Evolutionary conservation across 129 eudicot species (phyloP), one percentile per base, ranked within the genome.

Genomic region (Artemisia argyi): DNA sequence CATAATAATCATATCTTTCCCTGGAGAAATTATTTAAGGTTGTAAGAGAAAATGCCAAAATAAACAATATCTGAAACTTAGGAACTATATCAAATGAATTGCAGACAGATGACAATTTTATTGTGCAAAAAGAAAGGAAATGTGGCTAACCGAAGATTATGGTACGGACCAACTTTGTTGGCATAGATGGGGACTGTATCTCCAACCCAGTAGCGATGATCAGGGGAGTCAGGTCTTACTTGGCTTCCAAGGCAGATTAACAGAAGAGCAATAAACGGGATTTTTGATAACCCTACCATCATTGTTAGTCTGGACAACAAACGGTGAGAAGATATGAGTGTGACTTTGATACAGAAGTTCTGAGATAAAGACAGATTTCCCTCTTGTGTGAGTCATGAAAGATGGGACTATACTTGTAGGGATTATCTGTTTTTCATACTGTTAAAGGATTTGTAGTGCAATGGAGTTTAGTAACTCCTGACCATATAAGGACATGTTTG

Each of bases 151-250:
- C 63, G 15, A 44, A 59, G 82, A 28, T 82, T 72, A 26, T 24
- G 17, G 64, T 48, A 62, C 8, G 82, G 75, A 20, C 72, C 81
- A 28, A 63, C 76, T 65, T 67, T 72, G 44, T 76, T 66, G 56
- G 85, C 85, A 66, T 58, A 81, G 19, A 76, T 65, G 63, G 72
- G 78, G 68, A 81, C 61, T 7, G 26, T 14, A 49, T 82, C 86
- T 61, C 83, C 83, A 42, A 20, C 46, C 13, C 30, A 57, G 54
- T 78, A 82, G 18, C 54, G 69, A 63, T 82, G 81, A 78, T 73
- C 81, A 16, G 47, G 32, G 28, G 78, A 76, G 18, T 69, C 67
- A 20, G 83, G 32, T 17, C 50, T 51, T 17, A 57, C 81, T 15
- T 60, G 73, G 32, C 11, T 57, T 32, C 75, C 63, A 7, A 48